Conservation (phyloP, 768 basidiomycete species). For the Russula sp. region DNA sequence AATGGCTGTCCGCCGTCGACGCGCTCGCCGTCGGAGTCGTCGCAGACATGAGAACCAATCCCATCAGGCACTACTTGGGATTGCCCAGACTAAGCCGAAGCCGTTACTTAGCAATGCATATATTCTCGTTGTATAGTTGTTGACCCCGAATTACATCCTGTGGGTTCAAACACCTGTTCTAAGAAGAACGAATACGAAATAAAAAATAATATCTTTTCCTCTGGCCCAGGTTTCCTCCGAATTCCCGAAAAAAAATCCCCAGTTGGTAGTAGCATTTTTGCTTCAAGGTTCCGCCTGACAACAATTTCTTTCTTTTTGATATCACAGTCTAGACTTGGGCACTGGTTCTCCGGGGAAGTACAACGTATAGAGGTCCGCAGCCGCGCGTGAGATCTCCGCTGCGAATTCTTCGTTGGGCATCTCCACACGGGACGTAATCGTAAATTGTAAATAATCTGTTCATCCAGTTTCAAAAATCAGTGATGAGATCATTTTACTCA, state of each 20-base stretch:
- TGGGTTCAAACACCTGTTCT: no score
- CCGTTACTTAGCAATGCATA: no score
- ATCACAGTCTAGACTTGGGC: slow-evolving; percentile 23
- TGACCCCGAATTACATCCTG: no score
- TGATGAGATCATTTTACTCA: neutral
- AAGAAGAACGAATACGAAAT: no score
- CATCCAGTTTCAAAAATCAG: neutral
- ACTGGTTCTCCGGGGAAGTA: slow-evolving; percentile 32
- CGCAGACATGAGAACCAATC: no score
- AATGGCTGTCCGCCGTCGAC: no score
- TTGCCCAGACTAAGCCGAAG: no score
- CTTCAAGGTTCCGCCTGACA: neutral
- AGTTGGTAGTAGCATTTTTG: neutral
- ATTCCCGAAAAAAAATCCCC: neutral
- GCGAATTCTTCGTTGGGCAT: slow-evolving; percentile 77
- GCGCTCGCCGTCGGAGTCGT: no score
- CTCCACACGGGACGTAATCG: slow-evolving; percentile 80
- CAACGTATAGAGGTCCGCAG: slow-evolving; percentile 69
- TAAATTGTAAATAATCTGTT: slow-evolving; percentile 80
- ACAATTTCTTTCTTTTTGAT: neutral
- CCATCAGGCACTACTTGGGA: no score
- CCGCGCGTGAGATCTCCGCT: slow-evolving; percentile 60
- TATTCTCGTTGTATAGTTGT: no score
- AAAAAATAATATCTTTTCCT: no score
- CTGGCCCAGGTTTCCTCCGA: neutral